Conservation (phyloP, 331 rosid species). For the Malus hybrid region DNA sequence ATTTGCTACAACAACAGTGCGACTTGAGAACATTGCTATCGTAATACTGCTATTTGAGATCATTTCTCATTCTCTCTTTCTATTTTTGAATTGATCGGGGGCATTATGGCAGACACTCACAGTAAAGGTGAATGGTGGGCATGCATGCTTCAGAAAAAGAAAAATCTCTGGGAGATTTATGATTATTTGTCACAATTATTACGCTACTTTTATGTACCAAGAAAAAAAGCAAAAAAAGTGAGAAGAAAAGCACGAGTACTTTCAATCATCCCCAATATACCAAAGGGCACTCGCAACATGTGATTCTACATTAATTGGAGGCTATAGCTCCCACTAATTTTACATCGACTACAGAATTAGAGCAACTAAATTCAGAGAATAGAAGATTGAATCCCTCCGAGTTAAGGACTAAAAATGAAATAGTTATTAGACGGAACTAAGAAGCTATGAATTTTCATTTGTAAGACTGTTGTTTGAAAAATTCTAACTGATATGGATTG, state of each 20-base stretch:
- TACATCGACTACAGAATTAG: conserved; percentile 19
- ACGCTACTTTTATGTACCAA: conserved; percentile 9
- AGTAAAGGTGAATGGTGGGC: background rate
- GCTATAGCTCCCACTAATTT: background rate
- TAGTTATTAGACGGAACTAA: too few species aligned
- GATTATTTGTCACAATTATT: conserved; percentile 16
- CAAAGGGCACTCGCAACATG: too few species aligned
- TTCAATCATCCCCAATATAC: too few species aligned
- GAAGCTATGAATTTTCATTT: conserved; percentile 8
- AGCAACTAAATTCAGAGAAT: conserved; percentile 3
- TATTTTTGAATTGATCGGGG: too few species aligned
- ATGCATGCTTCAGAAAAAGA: conserved; percentile 27
- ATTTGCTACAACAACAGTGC: too few species aligned
- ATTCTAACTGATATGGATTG: conserved; percentile 9
- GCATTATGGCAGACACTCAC: background rate
- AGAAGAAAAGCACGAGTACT: conserved; percentile 11
- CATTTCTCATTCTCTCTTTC: too few species aligned
- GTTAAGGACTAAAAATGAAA: background rate
- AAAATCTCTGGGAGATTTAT: conserved; percentile 23
- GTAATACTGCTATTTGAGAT: too few species aligned
- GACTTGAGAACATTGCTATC: too few species aligned
- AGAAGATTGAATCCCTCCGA: background rate
- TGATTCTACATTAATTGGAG: too few species aligned
- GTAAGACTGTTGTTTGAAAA: conserved; percentile 8
- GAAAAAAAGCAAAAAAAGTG: conserved; percentile 19